Evolutionary conservation across 768 basidiomycete genomes (phyloP), one percentile per base, ranked within the genome.

Genomic region (Leccinum incarnatum): DNA sequence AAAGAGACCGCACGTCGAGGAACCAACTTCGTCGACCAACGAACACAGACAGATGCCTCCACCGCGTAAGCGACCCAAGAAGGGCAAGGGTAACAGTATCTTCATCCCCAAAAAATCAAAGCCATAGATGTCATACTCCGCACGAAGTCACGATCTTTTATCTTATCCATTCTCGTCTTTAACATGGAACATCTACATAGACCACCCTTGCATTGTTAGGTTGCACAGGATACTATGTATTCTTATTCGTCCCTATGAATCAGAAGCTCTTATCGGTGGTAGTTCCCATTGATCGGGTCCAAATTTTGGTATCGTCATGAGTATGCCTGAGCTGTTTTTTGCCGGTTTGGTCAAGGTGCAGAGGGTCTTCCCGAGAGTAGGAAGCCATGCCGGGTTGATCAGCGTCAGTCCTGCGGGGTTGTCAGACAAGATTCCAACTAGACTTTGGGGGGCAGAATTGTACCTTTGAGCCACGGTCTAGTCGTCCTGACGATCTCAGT

Each of bases 341-440:
- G 84, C 71, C 1, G 93, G 91, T 73, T 94, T 95, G 7, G 92
- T 94, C 72, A 91, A 97, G 1, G 89, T 88, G 73, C 95, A 98
- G 23, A 98, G 74, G 0, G 88, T 78, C 54, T 83, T 87, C 10
- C 91, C 95, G 8, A 98, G 80, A 0, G 81, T 80, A 2, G 92
- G 79, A 36, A 99, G 75, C 97, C 97, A 99, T 9, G 83, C 81
- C 1, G 93, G 83, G 72, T 98, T 95, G 62, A 98, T 79, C 34
- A 87, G 79, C 0, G 96, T 98, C 23, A 95, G 65, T 21, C 87
- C 94, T 93, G 63, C 4, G 55, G 21, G 5, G 7, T 2, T 29
- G 55, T 61, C 46, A 64, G 46, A 55, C 49, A 21, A 57, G 19
- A 55, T 3, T 36, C 30, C 9, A 34, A 47, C 15, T 17, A 14